Evolutionary conservation across 208 protist genomes (phyloP).

Genomic region (Acanthamoeba triangularis): DNA sequence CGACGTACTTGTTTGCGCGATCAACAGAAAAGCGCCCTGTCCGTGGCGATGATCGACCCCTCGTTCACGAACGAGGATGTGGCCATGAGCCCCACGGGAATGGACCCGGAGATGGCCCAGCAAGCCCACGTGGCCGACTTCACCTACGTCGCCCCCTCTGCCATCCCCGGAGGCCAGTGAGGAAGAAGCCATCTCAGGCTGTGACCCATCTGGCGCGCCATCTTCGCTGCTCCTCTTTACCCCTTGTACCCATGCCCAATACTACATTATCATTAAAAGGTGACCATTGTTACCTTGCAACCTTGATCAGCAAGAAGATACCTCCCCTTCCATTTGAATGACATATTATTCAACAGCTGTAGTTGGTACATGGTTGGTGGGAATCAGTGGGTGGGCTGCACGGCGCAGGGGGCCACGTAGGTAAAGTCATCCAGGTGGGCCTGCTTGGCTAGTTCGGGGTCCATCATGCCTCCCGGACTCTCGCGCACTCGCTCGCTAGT

Average conservation of each 20-base stretch:
- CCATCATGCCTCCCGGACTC: neutral
- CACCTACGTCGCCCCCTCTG: conserved; percentile 47
- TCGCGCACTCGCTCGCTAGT: neutral
- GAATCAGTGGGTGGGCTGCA: neutral
- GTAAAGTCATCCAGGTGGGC: neutral
- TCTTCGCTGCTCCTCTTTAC: too few species aligned
- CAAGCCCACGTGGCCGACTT: conserved; percentile 10
- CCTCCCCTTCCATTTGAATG: too few species aligned
- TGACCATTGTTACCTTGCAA: too few species aligned
- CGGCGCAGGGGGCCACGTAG: neutral
- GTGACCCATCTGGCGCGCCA: too few species aligned
- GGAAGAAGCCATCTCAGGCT: too few species aligned
- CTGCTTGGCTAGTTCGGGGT: neutral
- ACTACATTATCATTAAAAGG: too few species aligned
- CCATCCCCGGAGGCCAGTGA: too few species aligned
- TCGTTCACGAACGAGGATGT: conserved; percentile 30
- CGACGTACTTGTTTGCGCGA: too few species aligned
- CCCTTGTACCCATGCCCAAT: too few species aligned
- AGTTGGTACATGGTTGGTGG: too few species aligned
- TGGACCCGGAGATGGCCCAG: neutral
- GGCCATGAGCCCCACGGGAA: neutral
- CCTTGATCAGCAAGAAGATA: too few species aligned
- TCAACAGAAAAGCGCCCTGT: neutral
- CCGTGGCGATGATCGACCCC: neutral
- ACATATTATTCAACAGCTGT: too few species aligned